These are phyloP conservation scores for Mesotaenium endlicherianum DNA, from an alignment of 139 green algal genomes.

Conservation along the genomic window DNA sequence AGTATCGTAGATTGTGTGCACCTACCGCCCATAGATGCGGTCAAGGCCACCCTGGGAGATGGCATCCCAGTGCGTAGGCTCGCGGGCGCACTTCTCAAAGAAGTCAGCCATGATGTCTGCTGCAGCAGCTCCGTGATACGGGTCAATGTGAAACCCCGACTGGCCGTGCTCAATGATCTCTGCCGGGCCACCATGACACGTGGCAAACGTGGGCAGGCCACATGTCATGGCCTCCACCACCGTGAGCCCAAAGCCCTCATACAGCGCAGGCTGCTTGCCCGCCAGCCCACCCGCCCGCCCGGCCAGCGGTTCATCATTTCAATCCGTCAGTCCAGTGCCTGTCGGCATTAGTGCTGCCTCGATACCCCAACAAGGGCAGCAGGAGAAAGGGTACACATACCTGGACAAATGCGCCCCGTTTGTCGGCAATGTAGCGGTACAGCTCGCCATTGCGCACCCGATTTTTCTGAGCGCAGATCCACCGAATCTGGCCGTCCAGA, in stretches of 20 bases:
- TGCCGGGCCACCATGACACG: conserved; percentile 62
- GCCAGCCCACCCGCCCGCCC: conserved; percentile 44
- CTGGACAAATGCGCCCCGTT: conserved; percentile 74
- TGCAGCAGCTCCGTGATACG: conserved; percentile 64
- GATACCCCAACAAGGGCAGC: no score
- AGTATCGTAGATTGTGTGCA: no score
- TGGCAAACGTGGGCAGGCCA: conserved; percentile 75
- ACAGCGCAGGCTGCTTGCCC: conserved; percentile 55
- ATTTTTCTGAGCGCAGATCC: conserved; percentile 69
- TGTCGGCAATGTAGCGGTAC: conserved; percentile 67
- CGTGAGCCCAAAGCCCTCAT: conserved; percentile 76
- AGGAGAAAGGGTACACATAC: no score
- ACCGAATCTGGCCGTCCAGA: conserved; percentile 64
- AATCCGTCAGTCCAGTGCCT: background rate
- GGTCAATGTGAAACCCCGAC: conserved; percentile 79
- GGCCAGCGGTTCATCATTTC: background rate
- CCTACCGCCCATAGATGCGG: conserved; percentile 24
- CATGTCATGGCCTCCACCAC: conserved; percentile 81
- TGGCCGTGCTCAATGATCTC: conserved; percentile 75
- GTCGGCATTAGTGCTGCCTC: no score
- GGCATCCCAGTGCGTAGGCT: conserved; percentile 32
- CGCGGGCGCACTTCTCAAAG: conserved; percentile 66
- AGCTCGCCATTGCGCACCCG: conserved; percentile 64
- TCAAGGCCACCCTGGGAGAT: conserved; percentile 42
- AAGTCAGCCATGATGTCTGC: conserved; percentile 74